Conservation (phyloP, 73 alveolate genomes). For the Tetrahymena borealis region DNA sequence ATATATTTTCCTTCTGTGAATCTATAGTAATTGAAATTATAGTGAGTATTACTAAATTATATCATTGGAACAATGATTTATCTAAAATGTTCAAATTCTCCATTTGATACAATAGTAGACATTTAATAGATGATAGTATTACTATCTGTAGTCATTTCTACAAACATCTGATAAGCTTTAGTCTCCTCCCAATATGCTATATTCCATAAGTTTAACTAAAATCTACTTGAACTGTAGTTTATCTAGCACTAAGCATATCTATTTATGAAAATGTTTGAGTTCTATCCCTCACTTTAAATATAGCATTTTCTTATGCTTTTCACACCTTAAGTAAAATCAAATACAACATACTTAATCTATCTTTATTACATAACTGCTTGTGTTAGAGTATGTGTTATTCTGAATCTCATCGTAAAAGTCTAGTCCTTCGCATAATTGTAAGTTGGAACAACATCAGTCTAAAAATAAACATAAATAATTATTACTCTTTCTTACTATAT, state of each 20-base stretch:
- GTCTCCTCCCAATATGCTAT: background rate
- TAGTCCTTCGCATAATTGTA: background rate
- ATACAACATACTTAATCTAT: background rate
- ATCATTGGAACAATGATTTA: background rate
- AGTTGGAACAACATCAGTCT: background rate
- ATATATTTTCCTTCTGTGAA: background rate
- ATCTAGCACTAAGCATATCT: background rate
- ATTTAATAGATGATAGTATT: background rate
- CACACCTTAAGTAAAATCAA: background rate
- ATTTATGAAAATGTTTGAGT: background rate
- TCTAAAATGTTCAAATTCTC: background rate
- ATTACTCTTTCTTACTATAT: background rate
- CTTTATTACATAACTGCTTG: background rate
- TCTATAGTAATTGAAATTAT: background rate
- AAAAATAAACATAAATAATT: background rate
- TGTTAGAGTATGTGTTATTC: background rate
- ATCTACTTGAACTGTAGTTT: background rate
- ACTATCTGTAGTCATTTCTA: background rate
- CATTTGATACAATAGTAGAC: background rate
- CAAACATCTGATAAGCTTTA: background rate
- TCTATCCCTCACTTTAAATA: background rate
- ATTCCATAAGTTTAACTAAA: background rate
- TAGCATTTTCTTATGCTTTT: background rate
- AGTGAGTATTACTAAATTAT: background rate
- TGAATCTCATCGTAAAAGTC: background rate